Base-by-base conservation (phyloP, 352 stramenopile genomes). In the Blastocystis sp. region DNA sequence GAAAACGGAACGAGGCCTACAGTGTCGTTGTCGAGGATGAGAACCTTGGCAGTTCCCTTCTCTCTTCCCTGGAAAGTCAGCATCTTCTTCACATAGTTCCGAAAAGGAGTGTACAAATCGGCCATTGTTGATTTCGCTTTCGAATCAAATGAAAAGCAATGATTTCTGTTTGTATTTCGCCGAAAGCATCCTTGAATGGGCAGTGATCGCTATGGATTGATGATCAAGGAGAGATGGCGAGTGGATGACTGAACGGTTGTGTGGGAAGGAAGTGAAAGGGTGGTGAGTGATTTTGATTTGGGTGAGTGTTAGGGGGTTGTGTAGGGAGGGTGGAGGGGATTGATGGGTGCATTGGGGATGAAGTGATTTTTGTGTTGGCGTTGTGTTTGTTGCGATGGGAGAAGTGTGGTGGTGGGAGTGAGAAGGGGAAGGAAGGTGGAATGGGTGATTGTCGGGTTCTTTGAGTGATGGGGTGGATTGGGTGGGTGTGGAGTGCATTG, bases 61-160 rank as follows among this genome's bases (percentile, higher is more conserved):
- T 89, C 67, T 89, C 67, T 77, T 80, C 63, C 67, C 61, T 80
- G 79, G 51, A 89, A 89, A 33, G 63, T 89, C 63, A 89, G 50
- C 79, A 89, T 89, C 63, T 89, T 89, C 67, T 89, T 80, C 29
- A 89, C 67, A 66, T 89, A 89, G 63, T 89, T 89, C 50, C 79
- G 21, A 37, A 77, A 77, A 50, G 79, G 79, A 41, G 79, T 89
- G 70, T 89, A 89, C 26, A 89, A 45, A 51, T 89, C 79, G 26
- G 74, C 74, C 74, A 85, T 85, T 31, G 51, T 85, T 69, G n/a
- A 81, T 55, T 55, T 16, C 16, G 45, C 16, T 55, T 16, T 19
- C 45, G 45, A 16, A 16, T 55, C 45, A 55, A 55, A 16, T 55
- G 9, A 6, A 55, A 55, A 55, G 45, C 45, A 55, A 16, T 55